Evolutionary conservation across 2,329 filamentous ascomycete genomes (phyloP), one percentile per base, ranked within the genome.

Genomic region (Nemania sp.): DNA sequence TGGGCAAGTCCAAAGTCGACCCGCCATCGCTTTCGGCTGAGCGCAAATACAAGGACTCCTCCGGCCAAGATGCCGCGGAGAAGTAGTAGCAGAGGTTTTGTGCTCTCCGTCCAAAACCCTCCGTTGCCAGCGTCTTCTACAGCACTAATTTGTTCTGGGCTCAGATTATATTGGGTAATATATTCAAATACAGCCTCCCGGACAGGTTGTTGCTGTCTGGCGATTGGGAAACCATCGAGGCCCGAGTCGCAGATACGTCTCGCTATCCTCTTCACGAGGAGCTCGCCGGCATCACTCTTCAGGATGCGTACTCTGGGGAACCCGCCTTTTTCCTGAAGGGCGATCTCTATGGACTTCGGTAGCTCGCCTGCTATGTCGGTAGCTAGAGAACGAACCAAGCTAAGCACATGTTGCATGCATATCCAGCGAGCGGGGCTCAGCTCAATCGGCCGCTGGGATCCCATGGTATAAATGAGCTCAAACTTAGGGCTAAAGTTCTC

Each of bases 391-490:
- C 65, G 60, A 0, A 88, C 57, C 0, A 85, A 46, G 0, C 71
- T 69, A 0, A 90, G 70, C 0, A 90, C 65, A 1, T 80, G 67
- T 39, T 89, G 82, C 1, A 86, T 78, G 0, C 84, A 64, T 0
- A 67, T 64, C 88, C 87, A 90, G 4, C 88, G 75, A 2, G 81
- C 71, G 0, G 83, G 83, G 47, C 79, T 79, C 11, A 80, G 74
- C 5, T 88, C 82, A 0, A 87, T 75, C 0, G 79, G 64, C 1
- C 70, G 67, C 59, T 87, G 83, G 0, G 69, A 61, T 0, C 86
- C 87, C 65, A 88, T 81, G 0, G 86, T 87, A 59, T 90, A 89
- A 1, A 89, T 76, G 0, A 89, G 71, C 66, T 90, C 85, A 40
- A 87, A 87, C 48, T 82, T 83, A 3, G 81, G 78, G 45, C 79